Conservation (phyloP, 257 asterid genomes). For the Salvia splendens region DNA sequence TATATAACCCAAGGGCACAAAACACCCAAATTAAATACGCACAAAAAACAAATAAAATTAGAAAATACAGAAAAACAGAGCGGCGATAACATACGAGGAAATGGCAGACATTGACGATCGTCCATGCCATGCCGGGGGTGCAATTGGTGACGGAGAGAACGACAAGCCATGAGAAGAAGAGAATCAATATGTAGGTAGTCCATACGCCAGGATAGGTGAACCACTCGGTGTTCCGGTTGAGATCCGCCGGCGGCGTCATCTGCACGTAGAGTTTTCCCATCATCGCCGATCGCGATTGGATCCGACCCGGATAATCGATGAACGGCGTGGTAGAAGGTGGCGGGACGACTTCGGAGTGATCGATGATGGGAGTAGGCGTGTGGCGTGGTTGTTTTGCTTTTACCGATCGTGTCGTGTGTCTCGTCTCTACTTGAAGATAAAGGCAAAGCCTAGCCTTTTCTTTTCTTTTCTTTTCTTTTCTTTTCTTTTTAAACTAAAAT, state of each 20-base stretch:
- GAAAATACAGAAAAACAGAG: neutral
- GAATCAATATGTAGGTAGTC: slow-evolving; percentile 84
- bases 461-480: too few relatives aligned
- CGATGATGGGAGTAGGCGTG: slow-evolving; percentile 17
- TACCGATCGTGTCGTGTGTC: neutral
- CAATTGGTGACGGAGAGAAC: slow-evolving; percentile 79
- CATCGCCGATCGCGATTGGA: slow-evolving; percentile 18
- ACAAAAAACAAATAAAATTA: neutral
- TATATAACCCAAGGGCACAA: neutral
- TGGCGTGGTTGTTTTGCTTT: slow-evolving; percentile 27
- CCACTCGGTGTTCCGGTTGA: slow-evolving; percentile 95
- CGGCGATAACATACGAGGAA: slow-evolving; percentile 49
- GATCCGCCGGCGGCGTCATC: slow-evolving; percentile 84
- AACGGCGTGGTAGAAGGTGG: neutral
- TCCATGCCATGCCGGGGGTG: slow-evolving; percentile 95
- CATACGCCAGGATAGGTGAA: slow-evolving; percentile 95
- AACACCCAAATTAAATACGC: slow-evolving; percentile 18
- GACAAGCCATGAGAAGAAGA: slow-evolving; percentile 83
- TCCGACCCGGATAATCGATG: slow-evolving; percentile 21
- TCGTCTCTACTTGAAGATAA: slow-evolving; percentile 7
- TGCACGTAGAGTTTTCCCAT: slow-evolving; percentile 83
- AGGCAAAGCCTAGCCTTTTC: too few relatives aligned
- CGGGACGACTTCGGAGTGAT: slow-evolving; percentile 22
- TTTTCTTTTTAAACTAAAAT: too few relatives aligned
- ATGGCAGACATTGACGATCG: slow-evolving; percentile 78